Base-by-base conservation (phyloP, 2,329 filamentous ascomycete genomes). In the Aspergillus sp. region DNA sequence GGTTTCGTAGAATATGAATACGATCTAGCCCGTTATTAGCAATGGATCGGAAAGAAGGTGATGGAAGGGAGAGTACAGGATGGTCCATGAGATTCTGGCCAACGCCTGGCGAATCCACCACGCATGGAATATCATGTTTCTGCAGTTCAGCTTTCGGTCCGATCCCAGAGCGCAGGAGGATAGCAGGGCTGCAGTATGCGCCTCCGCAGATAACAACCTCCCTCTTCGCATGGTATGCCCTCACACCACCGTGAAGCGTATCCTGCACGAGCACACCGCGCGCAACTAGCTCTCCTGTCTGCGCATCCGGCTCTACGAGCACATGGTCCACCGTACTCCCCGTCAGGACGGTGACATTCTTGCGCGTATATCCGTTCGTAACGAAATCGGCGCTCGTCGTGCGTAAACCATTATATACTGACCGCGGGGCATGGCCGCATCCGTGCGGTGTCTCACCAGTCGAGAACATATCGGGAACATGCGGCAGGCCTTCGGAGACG, bases 1-100 rank as follows among this genome's bases (percentile, higher is more conserved):
- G 2, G 79, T 76, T 63, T 82, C 77, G 60, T 84, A 84, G 61
- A 80, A 84, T 46, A 79, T 77, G 60, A 83, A 82, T 42, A 75
- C 70, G 22, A 78, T 77, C 69, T 76, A 60, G 49, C n/a, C 27
- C n/a, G 19, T 33, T 7, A 30, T 43, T 33, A 2, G 5, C n/a
- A 6, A 20, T 44, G 30, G 47, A 39, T 6, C 7, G 5, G 53
- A 50, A 7, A 5, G 15, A 9, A 19, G 37, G 37, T 12, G 17
- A 10, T 19, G 10, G 19, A 13, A 9, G 37, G 6, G 47, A 3
- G 46, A 59, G 54, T 57, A 75, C 71, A 12, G 78, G 61, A 56
- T 82, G 77, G 43, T 80, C 76, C 51, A 77, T 70, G 1, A 80
- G 61, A 54, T 78, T 75, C 55, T 76, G 74, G 0, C 78, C 78